Percentiles rank a stretch among this genome's conserved stretches.
These are phyloP conservation scores for Backusella macrospora DNA, from an alignment of 192 early-diverging fungal genomes.

Conservation along the genomic window DNA sequence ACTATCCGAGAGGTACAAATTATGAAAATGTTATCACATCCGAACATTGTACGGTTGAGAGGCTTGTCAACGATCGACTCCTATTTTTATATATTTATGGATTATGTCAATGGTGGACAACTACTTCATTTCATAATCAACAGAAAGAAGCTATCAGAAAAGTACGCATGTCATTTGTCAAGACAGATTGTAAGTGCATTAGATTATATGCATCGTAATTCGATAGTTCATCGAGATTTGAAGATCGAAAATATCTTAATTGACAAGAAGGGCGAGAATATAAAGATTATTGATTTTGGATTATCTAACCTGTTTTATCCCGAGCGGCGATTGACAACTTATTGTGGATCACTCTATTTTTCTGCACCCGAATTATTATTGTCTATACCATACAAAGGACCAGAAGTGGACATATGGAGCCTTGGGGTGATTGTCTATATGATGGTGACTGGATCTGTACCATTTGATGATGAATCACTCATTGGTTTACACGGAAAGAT, in stretches of 20 bases:
- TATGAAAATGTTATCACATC: constrained; percentile 80
- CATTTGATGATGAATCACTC: constrained; percentile 84
- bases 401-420: constrained; percentile 89
- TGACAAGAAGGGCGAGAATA: constrained; percentile 54
- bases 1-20: constrained; percentile 72
- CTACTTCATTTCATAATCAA: constrained; percentile 82
- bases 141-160: constrained; percentile 75
- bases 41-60: constrained; percentile 77
- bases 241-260: constrained; percentile 87
- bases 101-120: constrained; percentile 79
- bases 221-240: constrained; percentile 72
- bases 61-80: constrained; percentile 66
- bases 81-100: constrained; percentile 78
- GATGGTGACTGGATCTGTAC: constrained; percentile 79
- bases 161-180: constrained; percentile 72
- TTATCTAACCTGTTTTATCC: constrained; percentile 73
- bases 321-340: constrained; percentile 55
- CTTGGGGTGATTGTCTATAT: constrained; percentile 85
- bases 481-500: constrained; percentile 85
- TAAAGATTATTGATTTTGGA: constrained; percentile 91
- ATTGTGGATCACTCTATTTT: constrained; percentile 75
- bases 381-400: constrained; percentile 77
- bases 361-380: constrained; percentile 84
- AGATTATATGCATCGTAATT: constrained; percentile 54
- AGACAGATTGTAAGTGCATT: constrained; percentile 75